A percentile compares a stretch with the other conserved stretches of the same genome.
Evolutionary conservation across 352 stramenopile species (phyloP).

Genomic region (Globisporangium nodosum): DNA sequence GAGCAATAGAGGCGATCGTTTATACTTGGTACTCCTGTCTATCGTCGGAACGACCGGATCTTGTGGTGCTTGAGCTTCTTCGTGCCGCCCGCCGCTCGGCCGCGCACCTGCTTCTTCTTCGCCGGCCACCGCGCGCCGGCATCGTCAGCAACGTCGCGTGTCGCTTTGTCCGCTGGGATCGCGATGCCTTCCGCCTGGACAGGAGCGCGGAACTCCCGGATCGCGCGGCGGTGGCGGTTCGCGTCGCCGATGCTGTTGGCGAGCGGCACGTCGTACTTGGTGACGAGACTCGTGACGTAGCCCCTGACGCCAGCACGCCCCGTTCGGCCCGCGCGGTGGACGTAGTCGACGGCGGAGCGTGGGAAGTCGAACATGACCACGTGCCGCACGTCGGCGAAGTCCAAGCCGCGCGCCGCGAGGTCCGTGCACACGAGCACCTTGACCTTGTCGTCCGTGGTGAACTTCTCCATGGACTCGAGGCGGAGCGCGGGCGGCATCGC

Average conservation of each 20-base stretch:
- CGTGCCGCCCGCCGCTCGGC: conserved; percentile 28
- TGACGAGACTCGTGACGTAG: conserved; percentile 72
- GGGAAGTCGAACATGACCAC: conserved; percentile 95
- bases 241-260: conserved; percentile 62
- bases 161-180: conserved; percentile 13
- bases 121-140: not conserved
- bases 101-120: conserved; percentile 13
- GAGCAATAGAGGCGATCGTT: no score
- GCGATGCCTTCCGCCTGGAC: conserved; percentile 9
- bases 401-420: conserved; percentile 88
- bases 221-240: conserved; percentile 47
- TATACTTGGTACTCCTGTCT: not conserved
- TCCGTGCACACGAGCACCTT: conserved; percentile 92
- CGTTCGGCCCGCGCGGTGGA: conserved; percentile 86
- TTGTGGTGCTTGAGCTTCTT: conserved; percentile 60
- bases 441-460: conserved; percentile 30
- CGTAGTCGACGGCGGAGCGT: conserved; percentile 89
- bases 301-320: conserved; percentile 52
- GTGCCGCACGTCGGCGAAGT: conserved; percentile 86
- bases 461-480: conserved; percentile 51
- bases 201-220: conserved; percentile 38
- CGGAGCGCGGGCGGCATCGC: conserved; percentile 61
- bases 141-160: not conserved
- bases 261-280: conserved; percentile 59
- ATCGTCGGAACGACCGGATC: conserved; percentile 26